A percentile compares a stretch with the other conserved stretches of the same genome.
Conservation (phyloP, 192 early-diverging fungal species). For the Coemansia sp. region DNA sequence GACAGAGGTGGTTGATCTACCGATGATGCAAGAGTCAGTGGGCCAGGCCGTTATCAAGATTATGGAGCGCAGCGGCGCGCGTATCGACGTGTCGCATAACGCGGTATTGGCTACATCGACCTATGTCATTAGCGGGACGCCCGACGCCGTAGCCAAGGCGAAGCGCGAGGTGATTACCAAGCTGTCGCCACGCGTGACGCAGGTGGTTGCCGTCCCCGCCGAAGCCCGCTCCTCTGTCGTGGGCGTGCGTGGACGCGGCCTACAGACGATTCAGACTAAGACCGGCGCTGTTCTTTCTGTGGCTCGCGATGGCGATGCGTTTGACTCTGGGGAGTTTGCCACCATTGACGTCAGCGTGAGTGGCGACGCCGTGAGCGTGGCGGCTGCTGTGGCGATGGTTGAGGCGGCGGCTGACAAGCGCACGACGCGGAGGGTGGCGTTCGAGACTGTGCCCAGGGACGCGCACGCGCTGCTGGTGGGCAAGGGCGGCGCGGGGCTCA, state of each 20-base stretch:
- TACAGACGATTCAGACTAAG: slow-evolving; percentile 71
- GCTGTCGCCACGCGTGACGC: slow-evolving; percentile 67
- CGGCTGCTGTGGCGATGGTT: slow-evolving; percentile 82
- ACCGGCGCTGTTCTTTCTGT: slow-evolving; percentile 78
- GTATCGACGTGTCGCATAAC: slow-evolving; percentile 84
- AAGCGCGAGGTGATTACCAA: slow-evolving; percentile 75
- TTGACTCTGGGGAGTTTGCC: slow-evolving; percentile 65
- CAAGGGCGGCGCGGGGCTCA: slow-evolving; percentile 61
- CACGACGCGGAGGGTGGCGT: slow-evolving; percentile 69
- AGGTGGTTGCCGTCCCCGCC: slow-evolving; percentile 68
- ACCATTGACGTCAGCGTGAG: slow-evolving; percentile 66
- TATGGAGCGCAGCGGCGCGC: slow-evolving; percentile 68
- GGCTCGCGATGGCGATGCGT: slow-evolving; percentile 44
- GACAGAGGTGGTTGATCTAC: slow-evolving; percentile 60
- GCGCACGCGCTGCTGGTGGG: slow-evolving; percentile 86
- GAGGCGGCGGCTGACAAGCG: slow-evolving; percentile 74
- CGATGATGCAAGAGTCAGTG: slow-evolving; percentile 44
- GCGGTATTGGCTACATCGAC: slow-evolving; percentile 69
- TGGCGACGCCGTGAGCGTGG: slow-evolving; percentile 82
- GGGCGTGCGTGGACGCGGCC: slow-evolving; percentile 77
- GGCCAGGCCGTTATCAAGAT: slow-evolving; percentile 63
- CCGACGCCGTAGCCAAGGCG: slow-evolving; percentile 75
- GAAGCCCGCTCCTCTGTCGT: slow-evolving; percentile 80
- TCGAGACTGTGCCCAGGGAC: slow-evolving; percentile 67
- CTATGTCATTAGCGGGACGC: slow-evolving; percentile 80